A percentile compares a stretch with the other conserved stretches of the same genome.
phyloP scores from a whole-genome alignment of 306 rosid genomes.

The Cicer pinnatifidum region DNA sequence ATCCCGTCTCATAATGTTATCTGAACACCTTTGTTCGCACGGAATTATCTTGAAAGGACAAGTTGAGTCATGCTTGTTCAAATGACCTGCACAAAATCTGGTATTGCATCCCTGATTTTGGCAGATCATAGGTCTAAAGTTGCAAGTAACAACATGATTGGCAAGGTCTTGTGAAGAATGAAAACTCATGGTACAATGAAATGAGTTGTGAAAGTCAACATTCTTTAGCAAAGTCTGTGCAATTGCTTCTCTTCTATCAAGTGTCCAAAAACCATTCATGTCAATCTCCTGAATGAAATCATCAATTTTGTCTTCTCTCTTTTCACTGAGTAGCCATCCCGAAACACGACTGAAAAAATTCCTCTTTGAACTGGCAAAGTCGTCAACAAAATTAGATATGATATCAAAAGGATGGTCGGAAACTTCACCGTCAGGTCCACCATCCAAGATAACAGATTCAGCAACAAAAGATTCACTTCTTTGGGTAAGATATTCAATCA shows the following conservation, averaged over 20 bases:
- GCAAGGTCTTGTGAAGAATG: constrained; percentile 57
- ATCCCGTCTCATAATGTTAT: constrained; percentile 69
- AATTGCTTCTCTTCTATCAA: constrained; percentile 63
- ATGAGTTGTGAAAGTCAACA: constrained; percentile 69
- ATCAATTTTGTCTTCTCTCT: constrained; percentile 84
- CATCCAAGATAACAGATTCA: constrained; percentile 66
- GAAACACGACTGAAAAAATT: constrained; percentile 77
- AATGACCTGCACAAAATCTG: constrained; percentile 59
- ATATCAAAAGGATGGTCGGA: constrained; percentile 75
- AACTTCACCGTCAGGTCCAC: constrained; percentile 55
- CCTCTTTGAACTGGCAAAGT: constrained; percentile 65
- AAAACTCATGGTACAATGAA: constrained; percentile 63
- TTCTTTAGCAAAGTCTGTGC: constrained; percentile 61
- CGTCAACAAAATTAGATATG: constrained; percentile 75
- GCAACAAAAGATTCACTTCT: constrained; percentile 81
- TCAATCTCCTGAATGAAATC: constrained; percentile 86
- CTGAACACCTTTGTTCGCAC: constrained; percentile 81
- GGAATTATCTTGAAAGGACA: constrained; percentile 81
- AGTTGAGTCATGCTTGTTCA: constrained; percentile 66
- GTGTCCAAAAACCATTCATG: constrained; percentile 71
- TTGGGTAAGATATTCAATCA: constrained; percentile 65
- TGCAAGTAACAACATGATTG: constrained; percentile 57
- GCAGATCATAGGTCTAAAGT: constrained; percentile 62
- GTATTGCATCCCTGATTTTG: constrained; percentile 68
- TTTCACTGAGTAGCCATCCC: constrained; percentile 77